Evolutionary conservation across 2,329 filamentous ascomycete genomes (phyloP), one percentile per base, ranked within the genome.

Genomic region (Diaporthe sp.): DNA sequence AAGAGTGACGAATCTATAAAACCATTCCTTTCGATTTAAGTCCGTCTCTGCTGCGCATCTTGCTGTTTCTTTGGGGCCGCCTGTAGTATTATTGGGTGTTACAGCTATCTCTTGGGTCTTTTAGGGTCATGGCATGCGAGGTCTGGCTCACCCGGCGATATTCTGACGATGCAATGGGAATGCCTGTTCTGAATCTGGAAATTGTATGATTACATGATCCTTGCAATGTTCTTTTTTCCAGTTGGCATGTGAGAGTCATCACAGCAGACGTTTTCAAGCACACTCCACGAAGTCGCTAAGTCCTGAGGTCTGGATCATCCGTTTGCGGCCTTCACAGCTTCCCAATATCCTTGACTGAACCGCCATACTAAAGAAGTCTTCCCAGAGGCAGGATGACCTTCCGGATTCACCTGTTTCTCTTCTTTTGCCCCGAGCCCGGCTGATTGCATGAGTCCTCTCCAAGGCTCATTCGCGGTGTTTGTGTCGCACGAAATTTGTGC

Each of bases 401-500:
- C 33, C 22, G 55, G 33, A 33, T 60, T 60, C 22, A 60, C 55
- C 33, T 60, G 55, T 38, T 6, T 60, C 33, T 40, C 55, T 38
- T 40, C 33, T 22, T 60, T 38, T 38, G 22, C 5, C 33, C 55
- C 33, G 40, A 60, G 55, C 33, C 55, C 55, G 22, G 40, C 22
- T 38, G 33, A 38, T 60, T n/a, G 55, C 55, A 60, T 60, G 55
- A 60, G 55, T 13, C 33, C 10, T 60, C 33, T 40, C 55, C 55
- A 60, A 17, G 55, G 55, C 55, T 38, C 55, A 40, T 38, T 60
- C 9, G 15, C 19, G 55, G 55, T 58, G 33, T 60, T 25, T 60
- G 33, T 40, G 25, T 60, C 55, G 33, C 55, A 60, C 38, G 55
- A 38, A 60, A 40, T 30, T 15, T 25, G 33, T 8, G 19, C 33